Evolutionary conservation across 805 yeast genomes (phyloP), one percentile per base, ranked within the genome.

Genomic region (Candida parachauliodes): DNA sequence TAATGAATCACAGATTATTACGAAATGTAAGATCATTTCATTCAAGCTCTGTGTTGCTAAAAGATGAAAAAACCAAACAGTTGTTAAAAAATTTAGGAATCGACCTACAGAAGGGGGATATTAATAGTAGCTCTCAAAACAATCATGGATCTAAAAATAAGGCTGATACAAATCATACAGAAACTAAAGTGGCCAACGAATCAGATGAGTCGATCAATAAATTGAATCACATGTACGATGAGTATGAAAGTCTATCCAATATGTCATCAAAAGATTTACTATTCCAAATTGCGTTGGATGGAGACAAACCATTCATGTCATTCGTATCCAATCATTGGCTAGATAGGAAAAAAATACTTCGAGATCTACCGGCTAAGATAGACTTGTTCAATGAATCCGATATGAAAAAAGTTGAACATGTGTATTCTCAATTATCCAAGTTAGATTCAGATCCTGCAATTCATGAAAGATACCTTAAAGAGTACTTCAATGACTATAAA

Each of bases 241-340:
- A 19, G 18, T 34, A 23, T 18, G 32, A 27, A 16, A 34, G 30
- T 34, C 18, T 34, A 11, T 26, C 37, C 3, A 59, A 53, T 43
- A 65, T 65, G 70, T 50, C 66, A 12, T 51, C 53, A n/a, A 61
- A 63, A 16, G 70, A 66, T 40, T 45, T 66, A 21, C 42, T 45
- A 33, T 53, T 65, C 17, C 71, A 66, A 39, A 51, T 52, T 34
- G 60, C 55, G 39, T 48, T 66, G 29, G 69, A 62, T 40, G 52
- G 57, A 32, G 65, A 64, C n/a, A 40, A 52, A 29, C 68, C 56
- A 39, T 60, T 65, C 38, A 54, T 56, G 26, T 51, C 64, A 14
- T 55, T 55, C 38, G 53, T 59, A 3, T 55, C 66, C 9, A 59
- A 59, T 18, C 70, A 62, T 48, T 61, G 51, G 43, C 43, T 65